These are phyloP conservation scores for Talaromyces marneffei DNA, from an alignment of 2,329 filamentous ascomycete genomes.

Conservation along the genomic window DNA sequence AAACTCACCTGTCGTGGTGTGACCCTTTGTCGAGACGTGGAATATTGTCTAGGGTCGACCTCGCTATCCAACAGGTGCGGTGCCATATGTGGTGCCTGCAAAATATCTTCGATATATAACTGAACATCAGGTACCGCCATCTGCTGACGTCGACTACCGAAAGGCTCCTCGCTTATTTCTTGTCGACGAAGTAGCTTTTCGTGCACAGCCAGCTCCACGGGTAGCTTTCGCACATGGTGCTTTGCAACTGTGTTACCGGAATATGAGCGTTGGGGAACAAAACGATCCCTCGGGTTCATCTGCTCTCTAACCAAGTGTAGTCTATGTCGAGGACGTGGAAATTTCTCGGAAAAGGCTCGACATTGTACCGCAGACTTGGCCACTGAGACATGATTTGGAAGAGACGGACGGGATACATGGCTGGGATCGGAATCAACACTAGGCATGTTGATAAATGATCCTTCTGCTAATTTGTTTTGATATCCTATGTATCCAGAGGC, in stretches of 20 bases:
- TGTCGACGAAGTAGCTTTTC: conserved; percentile 44
- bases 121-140: conserved; percentile 17
- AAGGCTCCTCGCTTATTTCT: conserved; percentile 47
- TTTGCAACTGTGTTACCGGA: conserved; percentile 41
- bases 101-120: conserved; percentile 13
- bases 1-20: conserved; percentile 52
- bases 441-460: background rate
- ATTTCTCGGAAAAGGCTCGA: background rate
- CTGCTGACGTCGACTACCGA: conserved; percentile 39
- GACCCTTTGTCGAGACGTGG: conserved; percentile 14
- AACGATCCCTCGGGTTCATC: conserved; percentile 45
- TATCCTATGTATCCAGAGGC: background rate
- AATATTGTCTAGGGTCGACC: conserved; percentile 14
- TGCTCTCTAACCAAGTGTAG: background rate
- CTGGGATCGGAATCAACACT: background rate
- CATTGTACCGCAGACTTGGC: background rate
- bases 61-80: conserved; percentile 31
- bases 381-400: background rate
- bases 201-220: conserved; percentile 40
- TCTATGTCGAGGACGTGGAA: background rate
- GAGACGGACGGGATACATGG: background rate
- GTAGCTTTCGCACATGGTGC: conserved; percentile 49
- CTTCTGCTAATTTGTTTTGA: background rate
- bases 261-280: conserved; percentile 47
- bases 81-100: conserved; percentile 25